Evolutionary conservation across 2,329 filamentous ascomycete species (phyloP), one percentile per base, ranked within the genome.

Genomic region (Colletotrichum kahawae): DNA sequence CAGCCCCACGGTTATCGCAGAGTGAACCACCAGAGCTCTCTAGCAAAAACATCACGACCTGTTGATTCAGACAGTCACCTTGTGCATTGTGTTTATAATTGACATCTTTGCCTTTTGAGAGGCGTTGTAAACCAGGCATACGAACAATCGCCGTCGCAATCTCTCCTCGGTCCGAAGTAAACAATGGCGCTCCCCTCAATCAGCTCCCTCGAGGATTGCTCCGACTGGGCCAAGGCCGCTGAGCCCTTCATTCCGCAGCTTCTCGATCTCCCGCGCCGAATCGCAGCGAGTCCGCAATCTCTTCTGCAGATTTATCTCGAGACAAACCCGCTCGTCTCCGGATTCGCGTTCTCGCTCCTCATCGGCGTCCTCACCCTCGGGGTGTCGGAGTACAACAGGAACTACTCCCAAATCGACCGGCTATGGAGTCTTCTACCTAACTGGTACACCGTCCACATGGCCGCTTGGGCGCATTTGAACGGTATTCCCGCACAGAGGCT

Each of bases 351-450:
- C 68, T 93, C 94, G 4, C 79, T 98, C 21, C 88, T 92, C 54
- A 83, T 98, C n/a, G 92, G 92, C 2, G 89, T 90, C 7, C 80
- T 97, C 33, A 94, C 97, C 80, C 87, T 98, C 29, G 81, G 96
- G 36, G 87, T 92, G 7, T 95, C 95, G 1, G 96, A 98, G 84
- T 85, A 95, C 86, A 98, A 97, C 85, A 91, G 90, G 81, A 99
- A 99, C 84, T 98, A 96, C 84, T 98, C 96, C n/a, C 97, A 99
- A 85, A 93, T 99, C 56, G 97, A 99, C 84, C 92, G 97, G 64
- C 86, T 93, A 79, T 99, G 97, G 97, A 97, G 95, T 82, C 88
- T 99, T 76, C 86, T 99, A 66, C 97, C 97, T 2, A 93, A 95
- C 9, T 81, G 98, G 66, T 98, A 98, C 85, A 94, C 97, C 82